Percentiles rank a stretch among this genome's conserved stretches.
Evolutionary conservation across 2,329 filamentous ascomycete genomes (phyloP).

Genomic region (Penicillium sp.): DNA sequence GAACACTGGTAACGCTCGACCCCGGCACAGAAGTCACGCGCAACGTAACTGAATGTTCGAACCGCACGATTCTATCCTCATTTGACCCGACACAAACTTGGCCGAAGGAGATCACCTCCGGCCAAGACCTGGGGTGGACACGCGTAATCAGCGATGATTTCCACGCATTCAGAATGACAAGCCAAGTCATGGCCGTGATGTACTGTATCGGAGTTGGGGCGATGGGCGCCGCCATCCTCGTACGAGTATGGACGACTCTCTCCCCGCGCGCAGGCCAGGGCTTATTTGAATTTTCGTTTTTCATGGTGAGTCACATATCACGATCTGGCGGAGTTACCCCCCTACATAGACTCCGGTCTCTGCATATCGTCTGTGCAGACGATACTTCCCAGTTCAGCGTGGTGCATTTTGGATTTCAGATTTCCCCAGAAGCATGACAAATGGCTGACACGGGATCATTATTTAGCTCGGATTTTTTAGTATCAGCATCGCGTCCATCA

Average conservation of each 20-base stretch:
- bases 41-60: conserved; percentile 56
- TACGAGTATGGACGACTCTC: conserved; percentile 47
- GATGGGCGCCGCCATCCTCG: conserved; percentile 51
- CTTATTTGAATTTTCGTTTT: conserved; percentile 50
- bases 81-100: conserved; percentile 56
- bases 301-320: conserved; percentile 35
- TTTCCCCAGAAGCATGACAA: not conserved
- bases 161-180: conserved; percentile 48
- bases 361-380: not conserved
- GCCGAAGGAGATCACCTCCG: conserved; percentile 47
- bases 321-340: not conserved
- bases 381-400: not conserved
- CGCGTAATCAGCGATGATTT: conserved; percentile 54
- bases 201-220: conserved; percentile 58
- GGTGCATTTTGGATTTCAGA: not conserved
- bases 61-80: conserved; percentile 52
- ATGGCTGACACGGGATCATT: conserved; percentile 1
- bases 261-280: conserved; percentile 46
- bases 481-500: conserved; percentile 70
- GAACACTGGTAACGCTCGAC: conserved; percentile 36
- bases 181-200: conserved; percentile 55
- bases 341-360: not conserved
- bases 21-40: conserved; percentile 39
- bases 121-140: conserved; percentile 56
- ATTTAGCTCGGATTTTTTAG: conserved; percentile 52